Evolutionary conservation across 2,329 filamentous ascomycete genomes (phyloP).

Genomic region (Fusarium globosum): DNA sequence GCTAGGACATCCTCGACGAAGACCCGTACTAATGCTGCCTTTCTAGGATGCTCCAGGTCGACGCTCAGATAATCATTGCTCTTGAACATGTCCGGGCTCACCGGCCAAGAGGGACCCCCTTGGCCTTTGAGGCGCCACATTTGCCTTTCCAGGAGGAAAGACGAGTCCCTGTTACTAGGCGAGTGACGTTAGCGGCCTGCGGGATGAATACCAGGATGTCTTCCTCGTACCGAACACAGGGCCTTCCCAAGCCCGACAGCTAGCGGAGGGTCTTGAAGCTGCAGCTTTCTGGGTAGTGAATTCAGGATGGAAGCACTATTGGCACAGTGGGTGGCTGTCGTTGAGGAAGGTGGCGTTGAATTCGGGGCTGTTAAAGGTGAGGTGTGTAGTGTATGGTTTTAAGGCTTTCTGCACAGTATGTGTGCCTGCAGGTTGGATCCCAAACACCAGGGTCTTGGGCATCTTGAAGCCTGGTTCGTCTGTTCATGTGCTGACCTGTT

Average conservation of each 20-base stretch:
- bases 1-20: background rate
- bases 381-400: background rate
- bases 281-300: background rate
- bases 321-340: background rate
- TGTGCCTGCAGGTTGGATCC: background rate
- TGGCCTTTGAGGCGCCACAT: background rate
- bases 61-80: too few relatives aligned
- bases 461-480: background rate
- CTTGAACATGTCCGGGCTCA: background rate
- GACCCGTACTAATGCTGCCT: background rate
- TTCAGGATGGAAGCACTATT: background rate
- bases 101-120: background rate
- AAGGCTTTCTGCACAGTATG: too few relatives aligned
- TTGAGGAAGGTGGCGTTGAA: background rate
- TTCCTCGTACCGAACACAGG: background rate
- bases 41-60: background rate
- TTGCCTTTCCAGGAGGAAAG: background rate
- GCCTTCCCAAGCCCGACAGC: background rate
- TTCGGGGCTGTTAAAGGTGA: background rate
- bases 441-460: background rate
- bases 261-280: background rate
- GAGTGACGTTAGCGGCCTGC: background rate
- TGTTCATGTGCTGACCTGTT: background rate
- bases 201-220: background rate
- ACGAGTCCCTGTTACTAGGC: background rate